Percentiles rank a stretch among this genome's conserved stretches.
These are phyloP conservation scores for Rhytidhysteron rufulum DNA, from an alignment of 2,329 filamentous ascomycete species.

Conservation along the genomic window DNA sequence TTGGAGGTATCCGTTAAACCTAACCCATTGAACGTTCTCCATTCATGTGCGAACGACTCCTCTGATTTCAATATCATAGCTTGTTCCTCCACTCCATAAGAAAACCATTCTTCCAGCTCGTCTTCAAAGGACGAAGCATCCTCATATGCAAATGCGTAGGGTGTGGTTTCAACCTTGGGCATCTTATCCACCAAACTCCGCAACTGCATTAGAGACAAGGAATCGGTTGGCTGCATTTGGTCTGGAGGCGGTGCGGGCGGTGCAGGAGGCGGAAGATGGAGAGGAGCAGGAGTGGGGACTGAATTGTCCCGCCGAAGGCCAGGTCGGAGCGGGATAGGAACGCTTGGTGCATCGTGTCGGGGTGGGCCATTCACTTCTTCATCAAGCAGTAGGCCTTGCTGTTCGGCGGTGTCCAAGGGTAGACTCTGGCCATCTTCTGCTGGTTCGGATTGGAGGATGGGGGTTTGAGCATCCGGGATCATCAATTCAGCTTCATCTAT, in stretches of 20 bases:
- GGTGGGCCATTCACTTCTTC: slow-evolving; percentile 10
- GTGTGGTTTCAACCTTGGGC: slow-evolving; percentile 38
- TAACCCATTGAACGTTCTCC: slow-evolving; percentile 46
- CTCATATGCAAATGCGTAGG: slow-evolving; percentile 72
- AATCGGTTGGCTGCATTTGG: slow-evolving; percentile 35
- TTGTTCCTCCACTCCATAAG: slow-evolving; percentile 83
- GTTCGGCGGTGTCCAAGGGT: slow-evolving; percentile 34
- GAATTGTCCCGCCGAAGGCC: slow-evolving; percentile 39
- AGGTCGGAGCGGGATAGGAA: slow-evolving; percentile 32
- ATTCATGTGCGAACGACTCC: slow-evolving; percentile 72
- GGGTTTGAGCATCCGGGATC: slow-evolving; percentile 23
- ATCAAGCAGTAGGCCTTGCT: slow-evolving; percentile 27
- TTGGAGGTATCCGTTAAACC: slow-evolving; percentile 43
- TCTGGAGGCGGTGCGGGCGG: slow-evolving; percentile 29
- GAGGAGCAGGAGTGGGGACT: slow-evolving; percentile 35
- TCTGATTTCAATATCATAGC: slow-evolving; percentile 72
- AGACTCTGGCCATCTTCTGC: slow-evolving; percentile 26
- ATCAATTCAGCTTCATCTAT: slow-evolving; percentile 36
- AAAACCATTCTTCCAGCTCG: slow-evolving; percentile 97
- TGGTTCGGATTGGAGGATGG: slow-evolving; percentile 28
- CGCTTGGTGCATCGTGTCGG: slow-evolving; percentile 15
- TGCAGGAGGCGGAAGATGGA: slow-evolving; percentile 42
- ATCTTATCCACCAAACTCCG: slow-evolving; percentile 42
- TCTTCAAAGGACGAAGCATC: slow-evolving; percentile 63
- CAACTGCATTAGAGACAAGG: slow-evolving; percentile 46